Evolutionary conservation across 2,329 filamentous ascomycete genomes (phyloP).

Genomic region (Scedosporium boydii): DNA sequence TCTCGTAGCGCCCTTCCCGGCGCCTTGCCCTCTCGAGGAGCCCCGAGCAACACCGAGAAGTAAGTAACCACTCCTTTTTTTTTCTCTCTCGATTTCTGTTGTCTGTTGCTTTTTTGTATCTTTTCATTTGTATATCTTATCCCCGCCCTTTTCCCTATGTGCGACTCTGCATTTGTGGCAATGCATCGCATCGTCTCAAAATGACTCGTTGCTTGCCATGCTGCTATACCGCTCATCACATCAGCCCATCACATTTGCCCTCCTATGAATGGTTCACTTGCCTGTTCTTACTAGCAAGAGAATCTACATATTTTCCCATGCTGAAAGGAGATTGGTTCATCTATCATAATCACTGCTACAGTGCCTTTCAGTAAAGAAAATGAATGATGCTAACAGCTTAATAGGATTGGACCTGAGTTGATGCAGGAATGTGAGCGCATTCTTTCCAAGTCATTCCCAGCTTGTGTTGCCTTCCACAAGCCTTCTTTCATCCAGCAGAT

Average conservation of each 20-base stretch:
- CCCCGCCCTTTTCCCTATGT: neutral
- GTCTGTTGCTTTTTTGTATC: neutral
- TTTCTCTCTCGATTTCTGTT: conserved; percentile 4
- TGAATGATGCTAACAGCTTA: conserved; percentile 13
- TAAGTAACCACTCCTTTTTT: conserved; percentile 27
- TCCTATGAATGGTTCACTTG: neutral
- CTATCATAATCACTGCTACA: neutral
- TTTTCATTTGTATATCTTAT: neutral
- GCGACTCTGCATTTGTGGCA: neutral
- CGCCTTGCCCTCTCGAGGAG: conserved; percentile 20
- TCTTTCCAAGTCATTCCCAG: conserved; percentile 50
- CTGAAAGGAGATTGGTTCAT: neutral
- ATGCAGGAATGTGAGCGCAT: conserved; percentile 51
- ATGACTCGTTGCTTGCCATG: neutral
- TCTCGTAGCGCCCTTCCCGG: conserved; percentile 32
- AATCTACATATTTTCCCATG: neutral
- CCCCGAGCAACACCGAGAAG: conserved; percentile 46
- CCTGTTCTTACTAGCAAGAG: neutral
- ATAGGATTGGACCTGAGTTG: conserved; percentile 45
- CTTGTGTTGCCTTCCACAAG: conserved; percentile 55
- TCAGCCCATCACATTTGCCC: neutral
- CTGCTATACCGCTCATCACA: neutral
- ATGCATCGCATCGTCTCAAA: neutral
- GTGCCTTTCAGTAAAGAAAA: neutral
- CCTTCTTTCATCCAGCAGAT: conserved; percentile 52